Conservation (phyloP, 1,139 yeast species). For the Groenewaldozyma sp. region DNA sequence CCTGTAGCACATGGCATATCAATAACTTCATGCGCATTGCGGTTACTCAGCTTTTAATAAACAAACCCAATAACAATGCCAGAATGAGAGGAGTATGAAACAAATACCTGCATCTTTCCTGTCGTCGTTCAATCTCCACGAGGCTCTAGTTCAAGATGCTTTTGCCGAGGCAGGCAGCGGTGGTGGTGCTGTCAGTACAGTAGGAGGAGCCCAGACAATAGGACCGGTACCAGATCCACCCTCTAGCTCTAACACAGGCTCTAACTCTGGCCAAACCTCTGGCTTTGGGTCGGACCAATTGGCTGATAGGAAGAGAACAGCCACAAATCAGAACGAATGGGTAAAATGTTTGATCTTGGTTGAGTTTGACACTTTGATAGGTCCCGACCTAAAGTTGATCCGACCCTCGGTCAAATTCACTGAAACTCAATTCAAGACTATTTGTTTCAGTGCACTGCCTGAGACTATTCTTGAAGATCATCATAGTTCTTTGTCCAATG, state of each 20-base stretch:
- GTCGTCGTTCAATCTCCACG: constrained; percentile 23
- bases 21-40: too few species aligned
- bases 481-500: constrained; percentile 9
- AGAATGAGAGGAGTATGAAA: too few species aligned
- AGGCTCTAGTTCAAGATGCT: constrained; percentile 17
- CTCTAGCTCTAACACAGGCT: too few species aligned
- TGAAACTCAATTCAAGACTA: constrained; percentile 24
- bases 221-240: too few species aligned
- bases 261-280: too few species aligned
- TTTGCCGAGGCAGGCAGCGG: constrained; percentile 9
- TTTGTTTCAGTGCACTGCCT: constrained; percentile 26
- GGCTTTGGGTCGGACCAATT: too few species aligned
- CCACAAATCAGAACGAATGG: constrained; percentile 24
- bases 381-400: constrained; percentile 28
- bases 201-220: too few species aligned
- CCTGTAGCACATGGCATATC: too few species aligned
- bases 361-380: constrained; percentile 30
- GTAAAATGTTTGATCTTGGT: constrained; percentile 25
- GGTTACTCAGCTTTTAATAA: too few species aligned
- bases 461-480: constrained; percentile 19
- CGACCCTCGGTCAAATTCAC: constrained; percentile 21
- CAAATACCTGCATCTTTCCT: constrained; percentile 21
- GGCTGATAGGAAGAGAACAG: constrained; percentile 7
- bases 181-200: too few species aligned
- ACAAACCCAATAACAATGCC: too few species aligned